Conservation (phyloP, 345 rosid genomes). For the Rhodamnia argentea region DNA sequence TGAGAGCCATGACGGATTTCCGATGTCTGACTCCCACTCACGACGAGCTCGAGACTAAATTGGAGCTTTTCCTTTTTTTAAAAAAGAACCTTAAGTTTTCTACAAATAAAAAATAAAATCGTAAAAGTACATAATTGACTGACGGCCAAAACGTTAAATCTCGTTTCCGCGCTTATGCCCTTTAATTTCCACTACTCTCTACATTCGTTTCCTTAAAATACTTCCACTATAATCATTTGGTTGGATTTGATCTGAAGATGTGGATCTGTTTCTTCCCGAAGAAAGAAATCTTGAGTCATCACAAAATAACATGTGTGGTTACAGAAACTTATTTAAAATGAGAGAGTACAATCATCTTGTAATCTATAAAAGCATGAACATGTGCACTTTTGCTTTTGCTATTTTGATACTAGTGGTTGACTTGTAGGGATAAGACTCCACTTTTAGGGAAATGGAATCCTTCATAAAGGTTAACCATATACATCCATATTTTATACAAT, state of each 20-base stretch:
- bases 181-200: not conserved
- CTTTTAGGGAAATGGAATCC: not conserved
- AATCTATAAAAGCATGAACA: not conserved
- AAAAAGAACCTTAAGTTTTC: not conserved
- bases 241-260: not conserved
- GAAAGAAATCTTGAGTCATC: not conserved
- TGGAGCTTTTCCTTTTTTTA: not conserved
- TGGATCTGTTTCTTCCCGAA: not conserved
- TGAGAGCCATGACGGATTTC: not conserved
- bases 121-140: not conserved
- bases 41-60: not conserved
- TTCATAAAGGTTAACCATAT: not conserved
- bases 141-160: not conserved
- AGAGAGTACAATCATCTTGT: not conserved
- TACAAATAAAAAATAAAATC: not conserved
- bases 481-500: not conserved
- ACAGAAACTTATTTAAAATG: not conserved
- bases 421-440: not conserved
- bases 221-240: not conserved
- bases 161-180: not conserved
- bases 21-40: accelerated
- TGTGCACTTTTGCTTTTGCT: not conserved
- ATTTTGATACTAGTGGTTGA: not conserved
- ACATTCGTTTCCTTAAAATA: not conserved
- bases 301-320: not conserved